phyloP scores from a whole-genome alignment of 2,329 filamentous ascomycete genomes.

The Fusarium torulosum region DNA sequence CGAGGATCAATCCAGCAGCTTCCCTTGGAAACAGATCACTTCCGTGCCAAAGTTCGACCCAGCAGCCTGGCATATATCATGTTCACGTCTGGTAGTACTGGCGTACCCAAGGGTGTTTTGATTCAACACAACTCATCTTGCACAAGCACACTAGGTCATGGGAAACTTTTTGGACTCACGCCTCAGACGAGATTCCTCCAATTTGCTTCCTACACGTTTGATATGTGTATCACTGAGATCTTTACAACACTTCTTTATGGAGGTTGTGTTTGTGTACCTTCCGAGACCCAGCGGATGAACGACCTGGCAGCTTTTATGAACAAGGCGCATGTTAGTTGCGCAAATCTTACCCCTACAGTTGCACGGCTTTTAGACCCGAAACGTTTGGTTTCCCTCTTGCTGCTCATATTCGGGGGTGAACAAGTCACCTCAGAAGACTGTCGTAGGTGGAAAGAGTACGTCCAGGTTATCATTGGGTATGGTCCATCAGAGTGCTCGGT shows the following conservation, averaged over 20 bases:
- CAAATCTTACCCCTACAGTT: background rate
- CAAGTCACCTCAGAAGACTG: background rate
- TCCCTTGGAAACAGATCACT: too few relatives aligned
- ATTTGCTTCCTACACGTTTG: conserved; percentile 42
- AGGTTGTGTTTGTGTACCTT: conserved; percentile 62
- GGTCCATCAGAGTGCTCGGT: conserved; percentile 46
- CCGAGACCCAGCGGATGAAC: conserved; percentile 63
- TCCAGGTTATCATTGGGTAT: background rate
- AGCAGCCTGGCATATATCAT: background rate
- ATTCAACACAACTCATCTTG: too few relatives aligned
- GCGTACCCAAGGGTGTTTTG: background rate
- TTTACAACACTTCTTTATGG: conserved; percentile 47
- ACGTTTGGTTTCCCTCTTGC: background rate
- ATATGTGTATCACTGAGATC: conserved; percentile 19
- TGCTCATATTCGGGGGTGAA: background rate
- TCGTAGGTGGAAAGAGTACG: background rate
- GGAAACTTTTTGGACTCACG: too few relatives aligned
- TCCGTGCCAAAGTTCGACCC: too few relatives aligned
- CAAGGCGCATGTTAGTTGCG: too few relatives aligned
- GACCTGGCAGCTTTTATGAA: conserved; percentile 57
- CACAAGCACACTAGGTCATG: too few relatives aligned
- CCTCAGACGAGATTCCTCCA: conserved; percentile 36
- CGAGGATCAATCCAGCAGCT: too few relatives aligned
- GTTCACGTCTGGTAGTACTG: background rate
- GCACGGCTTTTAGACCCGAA: background rate